Conservation (phyloP, 805 yeast genomes). For the Kodamaea kakaduensis region DNA sequence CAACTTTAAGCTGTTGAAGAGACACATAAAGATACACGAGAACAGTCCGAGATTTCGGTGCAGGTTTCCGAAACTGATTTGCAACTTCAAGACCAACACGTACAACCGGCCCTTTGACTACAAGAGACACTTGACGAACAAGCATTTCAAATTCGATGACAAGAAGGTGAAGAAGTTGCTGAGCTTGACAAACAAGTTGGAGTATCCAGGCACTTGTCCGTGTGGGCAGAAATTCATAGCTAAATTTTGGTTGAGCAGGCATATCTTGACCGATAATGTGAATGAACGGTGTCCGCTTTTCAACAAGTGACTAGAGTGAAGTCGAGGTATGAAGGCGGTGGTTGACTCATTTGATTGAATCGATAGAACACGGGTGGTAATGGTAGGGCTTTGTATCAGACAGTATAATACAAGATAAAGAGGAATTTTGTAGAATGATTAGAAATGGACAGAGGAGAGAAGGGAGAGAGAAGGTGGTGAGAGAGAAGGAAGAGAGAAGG, state of each 20-base stretch:
- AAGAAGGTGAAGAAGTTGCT: constrained; percentile 8
- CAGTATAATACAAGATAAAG: no score
- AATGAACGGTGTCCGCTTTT: constrained; percentile 7
- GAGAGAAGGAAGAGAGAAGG: no score
- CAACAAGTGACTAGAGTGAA: background rate
- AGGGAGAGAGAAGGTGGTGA: no score
- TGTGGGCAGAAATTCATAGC: constrained; percentile 10
- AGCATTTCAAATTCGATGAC: constrained; percentile 9
- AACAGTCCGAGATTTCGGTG: constrained; percentile 9
- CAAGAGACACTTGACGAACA: constrained; percentile 10
- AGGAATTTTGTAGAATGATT: no score
- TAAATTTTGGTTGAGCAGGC: constrained; percentile 8
- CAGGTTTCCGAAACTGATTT: constrained; percentile 9
- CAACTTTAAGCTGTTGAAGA: constrained; percentile 11
- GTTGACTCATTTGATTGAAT: no score
- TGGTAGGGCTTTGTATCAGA: no score
- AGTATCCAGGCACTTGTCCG: constrained; percentile 9
- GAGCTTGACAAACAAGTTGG: constrained; percentile 9
- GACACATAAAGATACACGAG: constrained; percentile 10
- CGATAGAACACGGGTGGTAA: no score
- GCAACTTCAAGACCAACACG: constrained; percentile 10
- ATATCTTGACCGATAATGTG: constrained; percentile 7
- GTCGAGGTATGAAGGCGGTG: no score
- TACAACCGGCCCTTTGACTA: constrained; percentile 10
- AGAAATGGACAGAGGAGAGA: no score